Evolutionary conservation across 495 filamentous ascomycete genomes (phyloP), one percentile per base, ranked within the genome.

Genomic region (Tuber melanosporum): DNA sequence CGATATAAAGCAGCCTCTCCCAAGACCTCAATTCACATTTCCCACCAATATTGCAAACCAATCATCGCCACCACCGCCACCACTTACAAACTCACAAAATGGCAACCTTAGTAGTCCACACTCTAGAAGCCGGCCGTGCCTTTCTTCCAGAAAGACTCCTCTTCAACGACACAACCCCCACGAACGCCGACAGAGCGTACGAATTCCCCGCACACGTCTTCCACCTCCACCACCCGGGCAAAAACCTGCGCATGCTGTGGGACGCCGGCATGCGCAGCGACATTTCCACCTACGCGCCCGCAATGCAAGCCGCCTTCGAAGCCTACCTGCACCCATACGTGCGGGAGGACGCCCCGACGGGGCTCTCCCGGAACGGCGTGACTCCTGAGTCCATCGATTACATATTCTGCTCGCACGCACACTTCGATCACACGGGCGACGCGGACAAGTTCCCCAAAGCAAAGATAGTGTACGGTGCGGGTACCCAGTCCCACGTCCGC

Each of bases 401-500:
- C 19, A 85, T 91, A 47, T 85, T 91, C 70, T 89, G 88, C 87
- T 88, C 87, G 44, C 89, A 91, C 76, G 82, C 83, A 73, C 91
- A 92, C 80, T 88, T 88, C 77, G 90, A 91, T 78, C 91, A 92
- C 80, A 85, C 85, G 14, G 90, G 90, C 17, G 86, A 91, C 73
- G 85, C 87, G 4, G 84, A 85, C 0, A 85, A 78, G 2, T 91
- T 91, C 77, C 87, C 86, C 0, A 84, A 79, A 41, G 89, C 89
- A 0, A 82, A 85, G 0, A 78, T 92, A 0, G 83, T 90, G 22
- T 86, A 91, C 41, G 90, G 90, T 0, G 88, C 87, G 0, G 89
- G 89, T 0, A 87, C 89, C 78, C 88, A 87, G 57, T 80, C 84
- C 0, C 46, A 66, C 5, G 76, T 87, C 41, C 73, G 86, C 2